Evolutionary conservation across 495 filamentous ascomycete species (phyloP).

Genomic region (Penicillium waksmanii): DNA sequence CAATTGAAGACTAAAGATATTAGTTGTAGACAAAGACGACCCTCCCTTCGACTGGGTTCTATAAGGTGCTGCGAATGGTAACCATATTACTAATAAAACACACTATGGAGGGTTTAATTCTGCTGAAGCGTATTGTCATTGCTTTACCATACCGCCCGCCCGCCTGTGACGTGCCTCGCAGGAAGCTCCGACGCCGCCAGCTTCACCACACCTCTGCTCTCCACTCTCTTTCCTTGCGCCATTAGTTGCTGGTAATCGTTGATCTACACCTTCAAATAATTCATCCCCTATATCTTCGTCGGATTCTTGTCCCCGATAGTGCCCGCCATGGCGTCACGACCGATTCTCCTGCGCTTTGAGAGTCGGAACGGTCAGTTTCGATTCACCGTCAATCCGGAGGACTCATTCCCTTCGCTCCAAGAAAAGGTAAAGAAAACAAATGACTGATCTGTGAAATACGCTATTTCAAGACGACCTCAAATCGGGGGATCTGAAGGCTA

Average conservation of each 20-base stretch:
- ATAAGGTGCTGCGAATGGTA: conserved; percentile 5
- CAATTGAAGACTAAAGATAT: not conserved
- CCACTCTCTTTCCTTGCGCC: conserved; percentile 6
- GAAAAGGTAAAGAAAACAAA: conserved; percentile 38
- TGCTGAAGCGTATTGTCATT: conserved; percentile 4
- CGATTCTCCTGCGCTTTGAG: conserved; percentile 57
- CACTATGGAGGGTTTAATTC: not conserved
- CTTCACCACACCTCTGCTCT: not conserved
- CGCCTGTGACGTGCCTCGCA: conserved; percentile 29
- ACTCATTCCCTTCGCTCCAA: conserved; percentile 50
- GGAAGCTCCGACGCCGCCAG: conserved; percentile 18
- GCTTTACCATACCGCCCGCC: conserved; percentile 22
- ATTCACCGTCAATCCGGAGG: conserved; percentile 49
- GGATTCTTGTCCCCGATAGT: not conserved
- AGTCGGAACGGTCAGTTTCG: conserved; percentile 62
- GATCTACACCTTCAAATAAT: not conserved
- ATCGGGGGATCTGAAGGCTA: too few relatives aligned
- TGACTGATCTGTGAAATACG: too few relatives aligned
- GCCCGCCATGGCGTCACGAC: conserved; percentile 44
- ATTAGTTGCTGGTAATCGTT: not conserved
- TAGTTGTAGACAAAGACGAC: not conserved
- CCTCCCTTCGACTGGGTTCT: not conserved
- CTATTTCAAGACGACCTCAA: not conserved
- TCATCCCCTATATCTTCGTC: not conserved
- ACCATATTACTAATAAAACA: too few relatives aligned